phyloP scores from a whole-genome alignment of 1,139 yeast species.

The Debaryomyces sp. region DNA sequence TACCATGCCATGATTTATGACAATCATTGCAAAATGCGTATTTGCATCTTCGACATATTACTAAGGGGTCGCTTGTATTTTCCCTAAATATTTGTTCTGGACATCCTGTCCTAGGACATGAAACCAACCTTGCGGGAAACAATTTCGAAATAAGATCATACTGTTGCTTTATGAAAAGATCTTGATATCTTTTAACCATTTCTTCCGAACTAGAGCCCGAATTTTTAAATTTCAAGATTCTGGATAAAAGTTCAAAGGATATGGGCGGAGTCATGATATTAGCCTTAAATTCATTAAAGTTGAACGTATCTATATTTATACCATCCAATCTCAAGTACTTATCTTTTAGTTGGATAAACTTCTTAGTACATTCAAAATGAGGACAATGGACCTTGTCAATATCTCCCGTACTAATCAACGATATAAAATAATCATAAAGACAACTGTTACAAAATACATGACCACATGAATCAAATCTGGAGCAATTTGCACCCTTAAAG shows the following conservation, averaged over 20 bases:
- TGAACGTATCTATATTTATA: conserved; percentile 19
- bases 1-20: conserved; percentile 68
- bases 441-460: conserved; percentile 61
- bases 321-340: conserved; percentile 25
- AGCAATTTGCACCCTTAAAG: conserved; percentile 50
- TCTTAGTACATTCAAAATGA: conserved; percentile 47
- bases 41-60: conserved; percentile 55
- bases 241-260: conserved; percentile 29
- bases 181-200: conserved; percentile 39
- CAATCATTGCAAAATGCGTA: conserved; percentile 66
- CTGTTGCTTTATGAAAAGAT: conserved; percentile 39
- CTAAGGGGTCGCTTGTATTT: conserved; percentile 53
- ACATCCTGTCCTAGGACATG: conserved; percentile 55
- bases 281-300: conserved; percentile 28
- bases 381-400: conserved; percentile 64
- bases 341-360: conserved; percentile 17
- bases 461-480: conserved; percentile 45
- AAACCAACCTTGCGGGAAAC: conserved; percentile 52
- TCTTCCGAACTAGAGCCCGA: conserved; percentile 18
- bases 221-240: conserved; percentile 23
- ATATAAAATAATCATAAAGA: conserved; percentile 46
- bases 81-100: conserved; percentile 48
- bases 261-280: conserved; percentile 43
- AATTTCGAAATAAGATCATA: conserved; percentile 48
- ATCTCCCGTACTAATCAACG: conserved; percentile 53